Evolutionary conservation across 768 basidiomycete species (phyloP).

Genomic region (Jaapia argillacea): DNA sequence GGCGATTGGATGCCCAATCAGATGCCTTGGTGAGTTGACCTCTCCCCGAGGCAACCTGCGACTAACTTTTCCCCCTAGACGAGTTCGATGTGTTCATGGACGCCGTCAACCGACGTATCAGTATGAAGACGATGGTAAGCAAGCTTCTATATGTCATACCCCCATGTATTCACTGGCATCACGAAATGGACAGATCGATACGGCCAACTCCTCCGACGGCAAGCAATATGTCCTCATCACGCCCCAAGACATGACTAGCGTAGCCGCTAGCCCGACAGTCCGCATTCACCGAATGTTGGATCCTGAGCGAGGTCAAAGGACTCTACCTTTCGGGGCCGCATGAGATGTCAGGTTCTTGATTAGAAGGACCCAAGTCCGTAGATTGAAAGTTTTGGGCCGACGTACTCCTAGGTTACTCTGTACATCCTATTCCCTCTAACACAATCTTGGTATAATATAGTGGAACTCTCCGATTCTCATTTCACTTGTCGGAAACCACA

Average conservation of each 20-base stretch:
- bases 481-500: too few relatives aligned
- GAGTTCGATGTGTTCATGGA: constrained; percentile 99
- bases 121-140: constrained; percentile 90
- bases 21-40: constrained; percentile 65
- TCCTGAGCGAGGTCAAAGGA: constrained; percentile 59
- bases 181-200: constrained; percentile 54
- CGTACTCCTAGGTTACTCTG: too few relatives aligned
- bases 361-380: too few relatives aligned
- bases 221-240: constrained; percentile 95
- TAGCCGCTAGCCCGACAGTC: constrained; percentile 58
- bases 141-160: not conserved
- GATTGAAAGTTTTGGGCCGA: too few relatives aligned
- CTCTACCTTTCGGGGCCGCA: constrained; percentile 28
- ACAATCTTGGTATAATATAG: too few relatives aligned
- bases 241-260: constrained; percentile 83
- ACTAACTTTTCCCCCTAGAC: constrained; percentile 32
- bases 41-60: not conserved
- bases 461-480: too few relatives aligned
- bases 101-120: constrained; percentile 81
- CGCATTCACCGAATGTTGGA: constrained; percentile 71
- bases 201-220: constrained; percentile 76
- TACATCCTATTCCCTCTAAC: too few relatives aligned
- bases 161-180: not conserved
- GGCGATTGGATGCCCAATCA: constrained; percentile 84
- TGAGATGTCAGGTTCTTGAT: too few relatives aligned